Evolutionary conservation across 2,329 filamentous ascomycete species (phyloP).

Genomic region (Ceratocystis variospora): DNA sequence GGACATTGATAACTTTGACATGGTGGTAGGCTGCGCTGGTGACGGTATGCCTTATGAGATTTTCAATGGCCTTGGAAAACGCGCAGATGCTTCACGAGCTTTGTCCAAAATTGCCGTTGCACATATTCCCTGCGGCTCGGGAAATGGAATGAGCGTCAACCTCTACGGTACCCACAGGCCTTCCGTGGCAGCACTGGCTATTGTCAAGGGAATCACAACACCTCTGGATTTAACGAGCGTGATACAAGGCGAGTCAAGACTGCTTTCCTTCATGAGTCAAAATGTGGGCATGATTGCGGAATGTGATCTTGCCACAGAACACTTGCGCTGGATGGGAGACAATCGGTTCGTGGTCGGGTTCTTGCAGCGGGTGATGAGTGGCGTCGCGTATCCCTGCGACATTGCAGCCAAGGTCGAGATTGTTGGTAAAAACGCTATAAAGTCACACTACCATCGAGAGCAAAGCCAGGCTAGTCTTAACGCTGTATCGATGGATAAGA

Average conservation of each 20-base stretch:
- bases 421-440: slow-evolving; percentile 59
- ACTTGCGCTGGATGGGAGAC: slow-evolving; percentile 84
- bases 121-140: slow-evolving; percentile 82
- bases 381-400: slow-evolving; percentile 77
- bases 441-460: slow-evolving; percentile 52
- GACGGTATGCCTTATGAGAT: slow-evolving; percentile 87
- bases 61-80: slow-evolving; percentile 78
- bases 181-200: slow-evolving; percentile 62
- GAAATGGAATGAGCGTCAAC: slow-evolving; percentile 88
- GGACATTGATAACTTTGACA: slow-evolving; percentile 69
- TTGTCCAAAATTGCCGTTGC: slow-evolving; percentile 65
- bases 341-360: slow-evolving; percentile 77
- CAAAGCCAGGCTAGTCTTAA: slow-evolving; percentile 14
- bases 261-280: slow-evolving; percentile 81
- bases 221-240: slow-evolving; percentile 77
- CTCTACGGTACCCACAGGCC: slow-evolving; percentile 66
- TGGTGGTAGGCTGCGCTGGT: slow-evolving; percentile 77
- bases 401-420: slow-evolving; percentile 73
- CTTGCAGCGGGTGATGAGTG: slow-evolving; percentile 58
- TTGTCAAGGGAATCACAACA: slow-evolving; percentile 77
- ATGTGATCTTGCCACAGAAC: slow-evolving; percentile 74
- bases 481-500: slow-evolving; percentile 16
- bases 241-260: slow-evolving; percentile 62
- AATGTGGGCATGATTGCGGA: slow-evolving; percentile 83
- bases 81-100: slow-evolving; percentile 59